phyloP scores from a whole-genome alignment of 1,284 basidiomycete species.

The Filobasidium uniguttulatum region DNA sequence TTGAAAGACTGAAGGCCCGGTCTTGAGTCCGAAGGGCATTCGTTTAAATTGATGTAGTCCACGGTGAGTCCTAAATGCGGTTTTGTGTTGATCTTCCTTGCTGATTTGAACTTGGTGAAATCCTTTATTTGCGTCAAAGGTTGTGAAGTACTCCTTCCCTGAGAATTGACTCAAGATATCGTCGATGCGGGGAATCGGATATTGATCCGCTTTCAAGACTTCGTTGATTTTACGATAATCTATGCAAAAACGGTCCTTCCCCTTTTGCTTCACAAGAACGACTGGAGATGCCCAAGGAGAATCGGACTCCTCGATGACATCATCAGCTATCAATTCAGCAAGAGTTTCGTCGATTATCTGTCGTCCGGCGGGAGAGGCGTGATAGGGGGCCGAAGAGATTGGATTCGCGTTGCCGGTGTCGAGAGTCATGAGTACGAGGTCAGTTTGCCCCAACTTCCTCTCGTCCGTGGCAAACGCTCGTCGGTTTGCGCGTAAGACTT shows the following conservation, averaged over 20 bases:
- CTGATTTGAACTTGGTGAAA: constrained; percentile 37
- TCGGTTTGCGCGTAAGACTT: neutral
- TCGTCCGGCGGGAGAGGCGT: constrained; percentile 28
- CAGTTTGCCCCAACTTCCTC: constrained; percentile 3
- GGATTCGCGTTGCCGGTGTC: constrained; percentile 16
- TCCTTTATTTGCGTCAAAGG: constrained; percentile 35
- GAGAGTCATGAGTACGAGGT: constrained; percentile 3
- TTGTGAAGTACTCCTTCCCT: constrained; percentile 31
- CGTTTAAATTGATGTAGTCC: constrained; percentile 38
- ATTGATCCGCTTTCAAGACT: constrained; percentile 36
- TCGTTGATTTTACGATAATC: constrained; percentile 35
- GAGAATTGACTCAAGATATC: constrained; percentile 35
- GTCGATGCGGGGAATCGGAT: constrained; percentile 36
- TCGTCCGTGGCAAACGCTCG: constrained; percentile 2
- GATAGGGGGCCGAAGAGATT: constrained; percentile 23
- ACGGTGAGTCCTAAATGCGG: constrained; percentile 36
- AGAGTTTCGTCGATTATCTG: constrained; percentile 31
- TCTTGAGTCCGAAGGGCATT: constrained; percentile 40
- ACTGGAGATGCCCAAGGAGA: constrained; percentile 35
- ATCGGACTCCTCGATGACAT: constrained; percentile 31
- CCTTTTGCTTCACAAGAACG: constrained; percentile 30
- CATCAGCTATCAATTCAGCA: constrained; percentile 25
- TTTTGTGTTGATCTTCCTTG: constrained; percentile 28
- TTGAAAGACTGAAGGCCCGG: constrained; percentile 39
- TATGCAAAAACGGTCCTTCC: constrained; percentile 27